Evolutionary conservation across 192 early-diverging fungal genomes (phyloP), one percentile per base, ranked within the genome.

Genomic region (Podila epicladia): DNA sequence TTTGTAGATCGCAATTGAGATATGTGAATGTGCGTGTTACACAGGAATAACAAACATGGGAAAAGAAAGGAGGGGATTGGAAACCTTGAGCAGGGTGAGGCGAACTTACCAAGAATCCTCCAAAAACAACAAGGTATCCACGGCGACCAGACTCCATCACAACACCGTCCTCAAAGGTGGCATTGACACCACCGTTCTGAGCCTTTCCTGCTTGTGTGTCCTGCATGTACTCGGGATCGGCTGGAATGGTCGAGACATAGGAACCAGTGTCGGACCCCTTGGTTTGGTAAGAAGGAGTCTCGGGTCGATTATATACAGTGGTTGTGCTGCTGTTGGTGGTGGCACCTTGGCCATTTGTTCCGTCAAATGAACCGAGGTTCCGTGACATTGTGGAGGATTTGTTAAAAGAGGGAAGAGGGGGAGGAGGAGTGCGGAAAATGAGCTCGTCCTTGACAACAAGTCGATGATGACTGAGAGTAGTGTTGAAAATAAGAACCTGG

Each of bases 131-230:
- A 8, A 70, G 45, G n/a, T 65, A 65, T 49, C 74, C 68, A 20
- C 74, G 67, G 20, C n/a, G 22, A 26, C 74, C 74, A 66, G 67
- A 65, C 63, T 76, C 74, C 74, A 76, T 76, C 4, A 76, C 68
- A 19, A 70, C 68, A 53, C 20, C 73, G 13, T 75, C 67, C 7
- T n/a, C 64, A 24, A 45, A 31, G 5, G 28, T 22, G 12, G 45
- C 55, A 59, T 63, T 55, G 12, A 72, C 20, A 53, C 50, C 20
- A 53, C 50, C 50, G 17, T 0, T 53, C 19, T 60, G 26, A 13
- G 5, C 4, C 58, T 60, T n/a, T 19, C 29, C 24, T 0, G 5
- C 17, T 8, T 32, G 29, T 11, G 4, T 5, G 12, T 60, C 28
- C 24, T 60, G 5, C 13, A 9, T 60, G 12, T 31, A 1, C 17